These are phyloP conservation scores for Novymonas esmeraldas DNA, from an alignment of 208 protist species.

Conservation along the genomic window DNA sequence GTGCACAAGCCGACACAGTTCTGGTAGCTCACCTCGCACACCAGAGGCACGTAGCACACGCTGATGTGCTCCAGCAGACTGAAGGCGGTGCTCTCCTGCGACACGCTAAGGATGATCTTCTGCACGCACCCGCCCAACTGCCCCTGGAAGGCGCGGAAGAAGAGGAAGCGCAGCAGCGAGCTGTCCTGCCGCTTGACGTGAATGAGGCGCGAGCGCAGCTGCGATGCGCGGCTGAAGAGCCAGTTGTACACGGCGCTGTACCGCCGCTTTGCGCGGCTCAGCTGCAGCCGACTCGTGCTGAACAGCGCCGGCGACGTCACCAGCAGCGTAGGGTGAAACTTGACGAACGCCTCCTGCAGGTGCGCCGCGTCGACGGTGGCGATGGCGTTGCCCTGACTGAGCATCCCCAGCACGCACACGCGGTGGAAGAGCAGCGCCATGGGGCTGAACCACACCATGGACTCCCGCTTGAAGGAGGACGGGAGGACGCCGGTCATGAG, in stretches of 20 bases:
- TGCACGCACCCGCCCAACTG: slow-evolving; percentile 79
- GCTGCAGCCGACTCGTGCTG: slow-evolving; percentile 62
- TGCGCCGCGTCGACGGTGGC: slow-evolving; percentile 45
- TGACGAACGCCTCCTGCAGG: slow-evolving; percentile 53
- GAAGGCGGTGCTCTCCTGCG: slow-evolving; percentile 80
- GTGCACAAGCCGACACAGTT: slow-evolving; percentile 72
- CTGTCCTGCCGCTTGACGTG: slow-evolving; percentile 78
- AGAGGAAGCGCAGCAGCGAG: slow-evolving; percentile 69
- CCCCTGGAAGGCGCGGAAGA: slow-evolving; percentile 68
- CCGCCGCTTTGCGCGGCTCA: slow-evolving; percentile 56
- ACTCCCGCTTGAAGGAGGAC: slow-evolving; percentile 50
- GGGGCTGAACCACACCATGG: slow-evolving; percentile 78
- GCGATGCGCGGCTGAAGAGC: slow-evolving; percentile 68
- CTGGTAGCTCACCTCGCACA: slow-evolving; percentile 85
- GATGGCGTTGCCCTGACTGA: slow-evolving; percentile 75
- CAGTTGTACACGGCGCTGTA: slow-evolving; percentile 72
- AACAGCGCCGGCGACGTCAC: slow-evolving; percentile 78
- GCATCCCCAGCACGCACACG: slow-evolving; percentile 69
- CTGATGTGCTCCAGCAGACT: slow-evolving; percentile 76
- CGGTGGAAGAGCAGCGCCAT: slow-evolving; percentile 79
- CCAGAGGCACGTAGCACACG: slow-evolving; percentile 77
- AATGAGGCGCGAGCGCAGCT: slow-evolving; percentile 78
- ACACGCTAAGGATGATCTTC: slow-evolving; percentile 64
- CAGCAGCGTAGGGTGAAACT: slow-evolving; percentile 77
- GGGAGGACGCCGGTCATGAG: slow-evolving; percentile 67